A percentile compares a stretch with the other conserved stretches of the same genome.
Evolutionary conservation across 441 rosid genomes (phyloP).

Genomic region (Dalechampia spathulata): DNA sequence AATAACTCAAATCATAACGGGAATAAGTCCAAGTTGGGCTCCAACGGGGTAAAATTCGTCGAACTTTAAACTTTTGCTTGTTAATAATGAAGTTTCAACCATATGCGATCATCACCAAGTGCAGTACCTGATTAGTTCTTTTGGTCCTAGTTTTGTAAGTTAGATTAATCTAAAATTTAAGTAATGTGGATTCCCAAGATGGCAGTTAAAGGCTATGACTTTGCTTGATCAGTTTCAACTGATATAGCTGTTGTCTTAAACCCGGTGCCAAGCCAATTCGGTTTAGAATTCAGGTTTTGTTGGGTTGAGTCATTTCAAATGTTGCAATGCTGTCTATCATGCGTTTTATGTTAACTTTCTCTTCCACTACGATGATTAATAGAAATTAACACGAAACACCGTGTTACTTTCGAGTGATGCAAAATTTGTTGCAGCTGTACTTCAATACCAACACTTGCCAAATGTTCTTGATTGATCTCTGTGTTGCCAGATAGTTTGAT

Average conservation of each 20-base stretch:
- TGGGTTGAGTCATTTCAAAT: background rate
- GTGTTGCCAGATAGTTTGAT: background rate
- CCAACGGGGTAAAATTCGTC: slow-evolving; percentile 33
- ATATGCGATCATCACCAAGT: background rate
- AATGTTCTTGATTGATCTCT: no score
- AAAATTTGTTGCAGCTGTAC: background rate
- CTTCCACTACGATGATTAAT: background rate
- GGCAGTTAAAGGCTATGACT: no score
- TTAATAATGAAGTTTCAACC: background rate
- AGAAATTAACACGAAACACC: background rate
- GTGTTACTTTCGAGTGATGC: background rate
- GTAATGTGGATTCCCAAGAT: background rate
- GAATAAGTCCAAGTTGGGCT: slow-evolving; percentile 46
- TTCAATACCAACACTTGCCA: no score
- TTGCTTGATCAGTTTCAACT: no score
- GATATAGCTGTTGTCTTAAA: no score
- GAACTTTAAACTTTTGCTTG: background rate
- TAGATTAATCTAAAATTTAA: background rate
- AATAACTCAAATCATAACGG: slow-evolving; percentile 48
- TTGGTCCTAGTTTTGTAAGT: slow-evolving; percentile 1
- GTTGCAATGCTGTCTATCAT: no score
- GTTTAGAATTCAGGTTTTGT: background rate
- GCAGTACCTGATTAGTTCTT: background rate
- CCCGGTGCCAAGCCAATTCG: no score
- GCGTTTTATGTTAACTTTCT: background rate